phyloP scores from a whole-genome alignment of 2,329 filamentous ascomycete genomes.

The Amauroascus verrucosus region DNA sequence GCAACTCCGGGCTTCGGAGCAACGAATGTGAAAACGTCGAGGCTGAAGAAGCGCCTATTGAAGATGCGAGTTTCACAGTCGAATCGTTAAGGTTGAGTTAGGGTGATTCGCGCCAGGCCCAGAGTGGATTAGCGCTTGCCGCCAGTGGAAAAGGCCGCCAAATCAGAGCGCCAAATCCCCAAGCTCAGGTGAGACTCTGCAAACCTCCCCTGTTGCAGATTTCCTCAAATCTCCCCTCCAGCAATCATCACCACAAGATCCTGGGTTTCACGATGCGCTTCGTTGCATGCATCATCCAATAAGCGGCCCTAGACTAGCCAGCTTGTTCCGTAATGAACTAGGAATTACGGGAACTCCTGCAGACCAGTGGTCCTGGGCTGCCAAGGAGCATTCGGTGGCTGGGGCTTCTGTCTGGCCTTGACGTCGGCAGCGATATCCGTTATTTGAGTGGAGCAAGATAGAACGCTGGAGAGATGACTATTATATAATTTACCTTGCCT shows the following conservation, averaged over 20 bases:
- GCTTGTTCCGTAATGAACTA: not conserved
- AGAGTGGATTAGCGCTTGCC: not conserved
- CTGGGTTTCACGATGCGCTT: conserved; percentile 1
- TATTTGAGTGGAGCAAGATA: not conserved
- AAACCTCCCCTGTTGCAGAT: conserved; percentile 8
- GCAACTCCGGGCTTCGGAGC: not conserved
- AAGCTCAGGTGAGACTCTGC: not conserved
- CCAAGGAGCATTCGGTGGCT: not conserved
- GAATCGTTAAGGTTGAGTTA: not conserved
- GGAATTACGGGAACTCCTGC: not conserved
- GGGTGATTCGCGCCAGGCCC: not conserved
- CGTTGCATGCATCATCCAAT: not conserved
- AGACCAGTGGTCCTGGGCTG: not conserved
- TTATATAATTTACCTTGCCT: not conserved
- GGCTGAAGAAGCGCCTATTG: not conserved
- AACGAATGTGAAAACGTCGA: not conserved
- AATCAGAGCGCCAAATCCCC: not conserved
- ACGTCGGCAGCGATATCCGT: conserved; percentile 5
- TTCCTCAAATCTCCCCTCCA: not conserved
- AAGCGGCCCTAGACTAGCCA: not conserved
- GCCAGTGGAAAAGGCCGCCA: not conserved
- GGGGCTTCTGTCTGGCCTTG: not conserved
- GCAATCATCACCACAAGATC: not conserved
- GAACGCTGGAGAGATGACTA: not conserved
- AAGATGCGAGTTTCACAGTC: not conserved